Percentiles rank a stretch among this genome's conserved stretches.
Conservation (phyloP, 163 green algal genomes). For the Smithsoniella earleae region DNA sequence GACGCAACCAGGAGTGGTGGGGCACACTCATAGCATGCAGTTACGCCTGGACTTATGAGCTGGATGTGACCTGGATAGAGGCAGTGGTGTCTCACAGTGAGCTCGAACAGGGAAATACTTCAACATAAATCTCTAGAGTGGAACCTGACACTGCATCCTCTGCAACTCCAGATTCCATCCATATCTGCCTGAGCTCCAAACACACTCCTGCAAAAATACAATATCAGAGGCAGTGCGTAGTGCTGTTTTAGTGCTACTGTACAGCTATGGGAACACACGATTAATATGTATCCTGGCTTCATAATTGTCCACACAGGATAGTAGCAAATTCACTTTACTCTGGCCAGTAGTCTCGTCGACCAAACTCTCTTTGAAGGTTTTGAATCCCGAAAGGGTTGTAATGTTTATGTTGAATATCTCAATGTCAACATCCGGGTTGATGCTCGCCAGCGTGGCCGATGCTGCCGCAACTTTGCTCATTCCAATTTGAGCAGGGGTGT, state of each 20-base stretch:
- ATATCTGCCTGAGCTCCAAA: slow-evolving; percentile 87
- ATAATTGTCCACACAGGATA: slow-evolving; percentile 97
- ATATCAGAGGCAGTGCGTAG: not conserved
- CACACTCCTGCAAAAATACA: slow-evolving; percentile 54
- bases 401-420: slow-evolving; percentile 94
- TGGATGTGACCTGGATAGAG: slow-evolving; percentile 54
- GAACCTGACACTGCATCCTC: slow-evolving; percentile 89
- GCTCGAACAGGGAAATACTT: too few relatives aligned
- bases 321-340: slow-evolving; percentile 79
- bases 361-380: slow-evolving; percentile 71
- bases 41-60: slow-evolving; percentile 73
- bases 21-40: slow-evolving; percentile 92
- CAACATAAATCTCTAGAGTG: too few relatives aligned
- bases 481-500: slow-evolving; percentile 85
- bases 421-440: slow-evolving; percentile 92
- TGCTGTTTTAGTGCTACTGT: slow-evolving; percentile 7
- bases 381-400: slow-evolving; percentile 85
- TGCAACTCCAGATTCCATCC: slow-evolving; percentile 93
- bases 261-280: too few relatives aligned
- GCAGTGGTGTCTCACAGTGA: too few relatives aligned
- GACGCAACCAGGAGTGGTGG: slow-evolving; percentile 89
- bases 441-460: slow-evolving; percentile 69
- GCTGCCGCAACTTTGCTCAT: slow-evolving; percentile 96
- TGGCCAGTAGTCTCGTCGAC: slow-evolving; percentile 32
- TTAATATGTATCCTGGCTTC: slow-evolving; percentile 97